Evolutionary conservation across 2,329 filamentous ascomycete genomes (phyloP).

Genomic region (Xylariaceae sp.): DNA sequence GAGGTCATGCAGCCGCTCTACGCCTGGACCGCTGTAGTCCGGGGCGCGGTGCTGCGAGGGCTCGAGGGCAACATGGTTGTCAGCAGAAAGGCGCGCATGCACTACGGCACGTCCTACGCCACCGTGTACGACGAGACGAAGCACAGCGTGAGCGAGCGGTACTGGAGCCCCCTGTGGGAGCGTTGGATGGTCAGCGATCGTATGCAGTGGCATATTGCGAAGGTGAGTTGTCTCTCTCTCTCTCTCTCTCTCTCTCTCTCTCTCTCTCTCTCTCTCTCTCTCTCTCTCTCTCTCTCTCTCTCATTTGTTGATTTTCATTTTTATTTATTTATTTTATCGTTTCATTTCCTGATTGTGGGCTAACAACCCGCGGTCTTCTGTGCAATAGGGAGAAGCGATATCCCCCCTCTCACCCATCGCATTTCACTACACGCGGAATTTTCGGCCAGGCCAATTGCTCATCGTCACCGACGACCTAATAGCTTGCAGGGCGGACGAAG

Average conservation of each 20-base stretch:
- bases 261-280: not conserved
- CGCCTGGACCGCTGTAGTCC: conserved; percentile 79
- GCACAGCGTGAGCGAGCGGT: conserved; percentile 72
- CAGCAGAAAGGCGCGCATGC: conserved; percentile 71
- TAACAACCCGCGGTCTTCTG: too few relatives aligned
- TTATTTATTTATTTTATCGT: not conserved
- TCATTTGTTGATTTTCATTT: conserved; percentile 3
- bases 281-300: too few relatives aligned
- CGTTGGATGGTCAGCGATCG: conserved; percentile 81
- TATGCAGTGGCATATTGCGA: conserved; percentile 85
- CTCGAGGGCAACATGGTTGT: conserved; percentile 80
- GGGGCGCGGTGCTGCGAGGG: conserved; percentile 74
- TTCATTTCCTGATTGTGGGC: too few relatives aligned
- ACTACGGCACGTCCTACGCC: conserved; percentile 81
- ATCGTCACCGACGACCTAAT: conserved; percentile 81
- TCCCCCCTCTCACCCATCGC: conserved; percentile 75
- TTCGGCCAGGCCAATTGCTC: conserved; percentile 75
- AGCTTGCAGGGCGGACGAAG: conserved; percentile 70
- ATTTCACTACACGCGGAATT: conserved; percentile 86
- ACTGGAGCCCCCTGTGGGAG: conserved; percentile 81
- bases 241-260: not conserved
- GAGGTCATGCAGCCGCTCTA: conserved; percentile 83
- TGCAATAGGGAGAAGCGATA: conserved; percentile 67
- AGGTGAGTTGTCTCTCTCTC: conserved; percentile 51
- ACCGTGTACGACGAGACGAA: conserved; percentile 78